Conservation (phyloP, 148 eudicot species). For the Silene uniflora region DNA sequence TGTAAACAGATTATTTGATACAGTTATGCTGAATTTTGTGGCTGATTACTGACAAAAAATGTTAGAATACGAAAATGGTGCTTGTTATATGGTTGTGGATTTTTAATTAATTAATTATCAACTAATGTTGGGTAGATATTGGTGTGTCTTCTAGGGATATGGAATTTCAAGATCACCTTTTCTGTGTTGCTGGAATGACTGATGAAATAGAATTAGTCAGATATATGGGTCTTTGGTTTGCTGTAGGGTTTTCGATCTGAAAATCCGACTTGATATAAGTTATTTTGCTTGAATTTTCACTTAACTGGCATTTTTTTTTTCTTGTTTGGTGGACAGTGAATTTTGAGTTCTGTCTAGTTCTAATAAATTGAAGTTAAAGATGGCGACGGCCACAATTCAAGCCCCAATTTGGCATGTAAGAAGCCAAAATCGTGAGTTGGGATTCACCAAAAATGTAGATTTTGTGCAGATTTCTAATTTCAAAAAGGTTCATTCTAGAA, state of each 20-base stretch:
- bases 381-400: slow-evolving; percentile 81
- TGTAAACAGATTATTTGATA: too few relatives aligned
- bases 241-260: not conserved
- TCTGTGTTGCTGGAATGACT: too few relatives aligned
- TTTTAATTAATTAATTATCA: too few relatives aligned
- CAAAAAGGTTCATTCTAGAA: slow-evolving; percentile 44
- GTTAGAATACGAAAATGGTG: too few relatives aligned
- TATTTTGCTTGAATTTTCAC: not conserved
- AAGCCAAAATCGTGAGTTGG: slow-evolving; percentile 48
- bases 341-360: slow-evolving; percentile 30
- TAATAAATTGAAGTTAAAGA: slow-evolving; percentile 26
- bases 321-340: slow-evolving; percentile 12
- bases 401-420: slow-evolving; percentile 62
- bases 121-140: too few relatives aligned
- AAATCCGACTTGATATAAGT: not conserved
- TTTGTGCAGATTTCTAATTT: slow-evolving; percentile 56
- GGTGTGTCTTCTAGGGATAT: too few relatives aligned
- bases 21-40: too few relatives aligned
- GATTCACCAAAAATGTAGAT: slow-evolving; percentile 55
- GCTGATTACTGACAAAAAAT: too few relatives aligned
- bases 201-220: too few relatives aligned
- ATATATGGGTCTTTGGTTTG: not conserved
- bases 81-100: too few relatives aligned
- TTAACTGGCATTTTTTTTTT: not conserved
- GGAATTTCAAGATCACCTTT: too few relatives aligned